Percentiles rank a stretch among this genome's conserved stretches.
Conservation (phyloP, 2,329 filamentous ascomycete genomes). For the Xylaria sp. region DNA sequence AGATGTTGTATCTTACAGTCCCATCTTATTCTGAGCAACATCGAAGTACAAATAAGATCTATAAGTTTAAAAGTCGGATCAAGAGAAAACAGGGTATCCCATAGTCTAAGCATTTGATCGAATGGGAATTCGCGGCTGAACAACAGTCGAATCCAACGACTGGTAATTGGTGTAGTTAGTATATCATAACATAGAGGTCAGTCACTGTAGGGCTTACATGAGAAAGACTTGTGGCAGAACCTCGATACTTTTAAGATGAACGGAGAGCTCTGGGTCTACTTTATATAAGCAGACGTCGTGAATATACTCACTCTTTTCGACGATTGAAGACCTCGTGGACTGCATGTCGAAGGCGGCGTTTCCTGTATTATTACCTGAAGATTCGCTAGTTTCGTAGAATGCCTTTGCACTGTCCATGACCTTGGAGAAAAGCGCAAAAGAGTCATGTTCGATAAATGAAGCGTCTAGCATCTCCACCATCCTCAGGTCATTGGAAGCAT, state of each 20-base stretch:
- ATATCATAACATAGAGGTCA: not conserved
- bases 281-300: constrained; percentile 83
- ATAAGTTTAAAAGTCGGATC: constrained; percentile 83
- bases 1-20: constrained; percentile 65
- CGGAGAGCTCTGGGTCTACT: constrained; percentile 83
- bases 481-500: constrained; percentile 56
- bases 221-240: constrained; percentile 97
- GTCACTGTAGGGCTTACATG: constrained; percentile 68
- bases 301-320: constrained; percentile 85
- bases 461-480: constrained; percentile 76
- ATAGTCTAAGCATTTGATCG: constrained; percentile 82
- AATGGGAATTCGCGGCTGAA: constrained; percentile 96
- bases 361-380: constrained; percentile 43
- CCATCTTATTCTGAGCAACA: constrained; percentile 93
- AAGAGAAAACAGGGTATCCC: constrained; percentile 91
- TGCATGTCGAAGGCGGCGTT: constrained; percentile 49
- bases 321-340: constrained; percentile 72
- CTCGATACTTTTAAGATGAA: constrained; percentile 83
- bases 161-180: constrained; percentile 49
- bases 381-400: constrained; percentile 81
- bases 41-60: constrained; percentile 91
- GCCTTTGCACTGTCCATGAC: constrained; percentile 88
- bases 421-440: constrained; percentile 84
- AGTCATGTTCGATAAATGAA: constrained; percentile 85
- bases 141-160: constrained; percentile 91